Conservation (phyloP, 306 rosid species). For the Rubus idaeus region DNA sequence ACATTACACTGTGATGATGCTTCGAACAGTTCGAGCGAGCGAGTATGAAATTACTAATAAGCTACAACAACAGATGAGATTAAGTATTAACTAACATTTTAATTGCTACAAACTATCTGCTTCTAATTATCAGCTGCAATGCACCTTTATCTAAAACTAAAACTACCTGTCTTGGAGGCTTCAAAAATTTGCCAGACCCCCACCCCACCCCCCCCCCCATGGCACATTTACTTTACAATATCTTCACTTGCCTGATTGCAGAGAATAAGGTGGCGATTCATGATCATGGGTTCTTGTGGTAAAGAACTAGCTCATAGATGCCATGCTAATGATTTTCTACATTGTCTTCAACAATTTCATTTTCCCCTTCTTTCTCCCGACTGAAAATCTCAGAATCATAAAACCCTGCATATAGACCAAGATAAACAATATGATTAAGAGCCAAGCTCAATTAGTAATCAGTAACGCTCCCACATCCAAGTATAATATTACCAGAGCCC, state of each 20-base stretch:
- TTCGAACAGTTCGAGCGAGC: neutral
- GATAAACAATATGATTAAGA: constrained; percentile 22
- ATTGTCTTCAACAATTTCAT: constrained; percentile 46
- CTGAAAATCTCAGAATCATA: constrained; percentile 69
- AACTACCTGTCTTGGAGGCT: constrained; percentile 15
- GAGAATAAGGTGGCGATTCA: constrained; percentile 14
- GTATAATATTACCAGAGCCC: constrained; percentile 51
- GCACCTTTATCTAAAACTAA: constrained; percentile 3
- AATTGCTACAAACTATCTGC: neutral
- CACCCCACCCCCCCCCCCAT: neutral
- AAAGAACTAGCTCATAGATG: constrained; percentile 13
- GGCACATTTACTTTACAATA: constrained; percentile 17
- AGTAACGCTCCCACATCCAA: constrained; percentile 18
- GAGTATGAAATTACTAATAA: neutral
- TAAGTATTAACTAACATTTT: neutral
- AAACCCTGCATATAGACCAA: constrained; percentile 54
- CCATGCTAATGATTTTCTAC: constrained; percentile 33
- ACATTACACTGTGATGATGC: neutral
- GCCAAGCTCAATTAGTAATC: neutral
- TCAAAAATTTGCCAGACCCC: neutral
- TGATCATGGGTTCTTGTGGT: neutral
- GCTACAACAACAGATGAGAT: constrained; percentile 1
- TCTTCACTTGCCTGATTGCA: neutral
- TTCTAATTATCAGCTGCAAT: constrained; percentile 16
- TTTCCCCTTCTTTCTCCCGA: constrained; percentile 50